Base-by-base conservation (phyloP, 345 rosid species). In the Mangifera indica region DNA sequence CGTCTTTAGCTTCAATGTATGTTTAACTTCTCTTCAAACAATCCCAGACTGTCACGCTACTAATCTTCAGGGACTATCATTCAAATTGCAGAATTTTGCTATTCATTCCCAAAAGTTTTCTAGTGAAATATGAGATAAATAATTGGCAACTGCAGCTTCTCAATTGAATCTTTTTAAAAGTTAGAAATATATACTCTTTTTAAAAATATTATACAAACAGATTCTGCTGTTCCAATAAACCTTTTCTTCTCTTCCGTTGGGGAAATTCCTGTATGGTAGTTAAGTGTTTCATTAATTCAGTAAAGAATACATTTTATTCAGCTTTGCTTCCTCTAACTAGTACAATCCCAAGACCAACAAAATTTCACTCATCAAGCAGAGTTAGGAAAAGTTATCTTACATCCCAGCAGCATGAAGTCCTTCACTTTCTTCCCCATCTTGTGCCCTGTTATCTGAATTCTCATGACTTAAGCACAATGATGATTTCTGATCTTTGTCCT, bases 1-100 rank as follows among this genome's bases (percentile, higher is more conserved):
- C 0, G 7, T 76, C 42, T 72, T 87, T 59, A 81, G 76, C 81
- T 79, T 77, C 60, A 52, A 51, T 17, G 83, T 89, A 58, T 89
- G 90, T 32, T 40, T 9, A 8, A 74, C 57, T 1, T 81, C 93
- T 64, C 87, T 91, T 4, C 72, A 77, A 65, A 74, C 71, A 13
- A 56, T 88, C 42, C 94, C 91, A 0, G 78, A 80, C 25, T 71
- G 85, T 78, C 84, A 65, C 17, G 71, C 74, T 49, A 77, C 85
- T n/a, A 81, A 85, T 78, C 78, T 85, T n/a, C 77, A 83, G 56
- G 87, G 87, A 55, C 81, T 87, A 18, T 87, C 73, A 5, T 45
- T 89, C n/a, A n/a, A 21, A 67, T 84, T 52, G 82, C 87, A n/a
- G n/a, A n/a, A n/a, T n/a, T n/a, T n/a, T n/a, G n/a, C n/a, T n/a